Conservation (phyloP, 169 alveolate genomes). For the Eimeria necatrix region DNA sequence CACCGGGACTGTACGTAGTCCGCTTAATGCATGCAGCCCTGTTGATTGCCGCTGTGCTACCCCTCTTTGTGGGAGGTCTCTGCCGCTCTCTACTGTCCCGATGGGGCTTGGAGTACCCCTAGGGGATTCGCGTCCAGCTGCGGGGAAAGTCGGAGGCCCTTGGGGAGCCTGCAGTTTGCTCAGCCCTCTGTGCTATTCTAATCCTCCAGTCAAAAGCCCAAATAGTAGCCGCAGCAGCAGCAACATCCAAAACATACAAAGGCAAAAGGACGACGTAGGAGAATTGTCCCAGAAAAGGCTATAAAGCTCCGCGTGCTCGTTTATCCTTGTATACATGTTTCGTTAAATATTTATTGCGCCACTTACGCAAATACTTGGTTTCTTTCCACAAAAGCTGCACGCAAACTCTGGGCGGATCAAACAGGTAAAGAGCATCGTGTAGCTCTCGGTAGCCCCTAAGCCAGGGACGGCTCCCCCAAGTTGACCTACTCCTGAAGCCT, state of each 20-base stretch:
- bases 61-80: slow-evolving; percentile 22
- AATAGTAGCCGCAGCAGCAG: slow-evolving; percentile 68
- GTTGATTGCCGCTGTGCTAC: slow-evolving; percentile 18
- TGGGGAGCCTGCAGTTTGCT: slow-evolving; percentile 71
- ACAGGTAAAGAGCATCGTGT: background rate
- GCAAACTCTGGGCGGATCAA: background rate
- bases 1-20: slow-evolving; percentile 18
- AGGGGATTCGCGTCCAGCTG: slow-evolving; percentile 38
- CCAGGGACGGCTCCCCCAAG: background rate
- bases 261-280: slow-evolving; percentile 61
- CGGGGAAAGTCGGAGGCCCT: slow-evolving; percentile 31
- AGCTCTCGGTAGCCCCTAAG: background rate
- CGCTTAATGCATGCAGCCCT: slow-evolving; percentile 60
- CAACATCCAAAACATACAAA: slow-evolving; percentile 63
- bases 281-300: slow-evolving; percentile 55
- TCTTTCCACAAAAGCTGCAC: background rate
- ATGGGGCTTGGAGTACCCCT: slow-evolving; percentile 29
- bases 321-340: background rate
- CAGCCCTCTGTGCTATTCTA: slow-evolving; percentile 61
- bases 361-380: background rate
- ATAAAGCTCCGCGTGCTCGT: background rate
- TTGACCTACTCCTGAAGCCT: background rate
- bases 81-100: slow-evolving; percentile 34
- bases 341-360: background rate
- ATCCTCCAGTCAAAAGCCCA: slow-evolving; percentile 52